A percentile compares a stretch with the other conserved stretches of the same genome.
Evolutionary conservation across 2,329 filamentous ascomycete species (phyloP).

Genomic region (Dryadomyces quercivorus): DNA sequence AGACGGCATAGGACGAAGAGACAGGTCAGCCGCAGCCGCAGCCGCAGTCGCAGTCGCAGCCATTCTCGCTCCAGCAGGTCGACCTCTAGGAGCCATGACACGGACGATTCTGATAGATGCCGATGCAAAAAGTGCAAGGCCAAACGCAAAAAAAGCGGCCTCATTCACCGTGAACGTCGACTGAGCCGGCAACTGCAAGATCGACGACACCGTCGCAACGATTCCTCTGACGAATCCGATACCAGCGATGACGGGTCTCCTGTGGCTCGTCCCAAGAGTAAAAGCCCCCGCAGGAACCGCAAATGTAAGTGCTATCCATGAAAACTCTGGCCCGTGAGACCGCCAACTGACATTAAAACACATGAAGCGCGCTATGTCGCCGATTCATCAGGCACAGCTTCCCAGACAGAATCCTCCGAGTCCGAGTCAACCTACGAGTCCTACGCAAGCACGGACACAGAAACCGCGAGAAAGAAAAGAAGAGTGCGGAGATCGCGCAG

Average conservation of each 20-base stretch:
- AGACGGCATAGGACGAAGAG: not conserved
- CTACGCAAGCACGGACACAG: not conserved
- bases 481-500: not conserved
- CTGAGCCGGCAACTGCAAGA: not conserved
- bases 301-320: not conserved
- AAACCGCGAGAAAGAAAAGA: not conserved
- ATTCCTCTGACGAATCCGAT: not conserved
- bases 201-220: not conserved
- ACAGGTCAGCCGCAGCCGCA: not conserved
- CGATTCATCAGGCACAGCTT: not conserved
- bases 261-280: not conserved
- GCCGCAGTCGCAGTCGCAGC: not conserved
- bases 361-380: not conserved
- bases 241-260: not conserved
- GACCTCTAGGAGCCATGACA: not conserved
- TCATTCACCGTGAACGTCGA: not conserved
- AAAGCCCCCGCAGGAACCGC: not conserved
- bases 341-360: not conserved
- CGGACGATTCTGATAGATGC: not conserved
- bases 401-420: not conserved
- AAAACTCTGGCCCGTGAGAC: not conserved
- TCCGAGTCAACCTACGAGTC: conserved; percentile 2
- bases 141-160: not conserved
- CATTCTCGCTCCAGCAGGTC: not conserved
- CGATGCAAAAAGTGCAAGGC: conserved; percentile 11